Evolutionary conservation across 2,329 filamentous ascomycete genomes (phyloP).

Genomic region (Sclerotinia sclerotiorum): DNA sequence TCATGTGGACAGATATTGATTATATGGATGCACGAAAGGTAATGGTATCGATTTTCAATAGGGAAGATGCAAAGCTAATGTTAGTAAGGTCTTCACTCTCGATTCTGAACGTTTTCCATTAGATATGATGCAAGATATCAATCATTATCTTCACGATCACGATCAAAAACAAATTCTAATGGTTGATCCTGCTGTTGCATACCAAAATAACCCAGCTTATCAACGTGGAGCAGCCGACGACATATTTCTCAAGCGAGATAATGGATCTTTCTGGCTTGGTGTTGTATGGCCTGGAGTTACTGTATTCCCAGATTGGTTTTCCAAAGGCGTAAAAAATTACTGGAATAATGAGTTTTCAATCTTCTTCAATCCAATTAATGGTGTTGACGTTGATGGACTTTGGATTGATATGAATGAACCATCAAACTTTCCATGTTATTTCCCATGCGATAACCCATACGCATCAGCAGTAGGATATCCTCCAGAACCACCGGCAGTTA

Average conservation of each 20-base stretch:
- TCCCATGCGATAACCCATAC: slow-evolving; percentile 51
- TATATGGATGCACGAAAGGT: slow-evolving; percentile 56
- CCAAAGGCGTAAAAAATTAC: slow-evolving; percentile 60
- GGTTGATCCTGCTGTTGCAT: slow-evolving; percentile 68
- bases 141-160: slow-evolving; percentile 63
- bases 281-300: slow-evolving; percentile 77
- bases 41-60: neutral
- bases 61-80: neutral
- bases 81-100: slow-evolving; percentile 55
- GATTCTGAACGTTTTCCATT: slow-evolving; percentile 65
- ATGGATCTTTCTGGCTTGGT: slow-evolving; percentile 59
- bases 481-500: slow-evolving; percentile 61
- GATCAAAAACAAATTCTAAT: slow-evolving; percentile 74
- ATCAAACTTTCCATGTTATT: slow-evolving; percentile 52
- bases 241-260: slow-evolving; percentile 55
- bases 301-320: slow-evolving; percentile 77
- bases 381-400: slow-evolving; percentile 73
- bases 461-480: slow-evolving; percentile 51
- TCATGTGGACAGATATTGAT: slow-evolving; percentile 67
- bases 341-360: slow-evolving; percentile 67
- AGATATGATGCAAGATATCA: slow-evolving; percentile 61
- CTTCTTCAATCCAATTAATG: slow-evolving; percentile 64
- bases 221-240: slow-evolving; percentile 51
- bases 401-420: slow-evolving; percentile 74
- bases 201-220: slow-evolving; percentile 53